These are phyloP conservation scores for Neonectria neomacrospora DNA, from an alignment of 2,329 filamentous ascomycete genomes.

Conservation along the genomic window DNA sequence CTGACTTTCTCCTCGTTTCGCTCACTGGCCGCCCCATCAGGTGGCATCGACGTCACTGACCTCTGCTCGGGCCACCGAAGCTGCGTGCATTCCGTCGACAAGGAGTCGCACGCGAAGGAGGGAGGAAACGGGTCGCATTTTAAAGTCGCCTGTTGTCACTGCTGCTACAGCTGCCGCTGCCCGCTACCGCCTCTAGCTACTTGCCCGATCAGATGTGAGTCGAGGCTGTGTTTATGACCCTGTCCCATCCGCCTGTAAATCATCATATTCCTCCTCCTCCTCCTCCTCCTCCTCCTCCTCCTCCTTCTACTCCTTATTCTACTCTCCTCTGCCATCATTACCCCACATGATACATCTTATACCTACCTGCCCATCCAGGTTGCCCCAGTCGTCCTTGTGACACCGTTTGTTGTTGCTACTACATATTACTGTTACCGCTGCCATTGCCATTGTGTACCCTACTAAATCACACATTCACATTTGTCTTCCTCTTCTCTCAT, in stretches of 20 bases:
- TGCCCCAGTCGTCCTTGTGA: conserved; percentile 24
- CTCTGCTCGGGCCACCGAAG: conserved; percentile 23
- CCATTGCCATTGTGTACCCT: conserved; percentile 22
- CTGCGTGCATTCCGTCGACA: conserved; percentile 23
- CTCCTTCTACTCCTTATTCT: conserved; percentile 14
- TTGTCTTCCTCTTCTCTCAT: neutral
- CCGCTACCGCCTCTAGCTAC: conserved; percentile 4
- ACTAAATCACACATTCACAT: conserved; percentile 13
- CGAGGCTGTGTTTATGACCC: conserved; percentile 10
- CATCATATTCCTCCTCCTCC: conserved; percentile 17
- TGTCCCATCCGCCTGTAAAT: conserved; percentile 31
- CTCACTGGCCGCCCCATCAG: conserved; percentile 34
- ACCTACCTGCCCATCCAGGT: conserved; percentile 16
- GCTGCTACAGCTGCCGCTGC: conserved; percentile 18
- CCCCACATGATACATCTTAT: conserved; percentile 8
- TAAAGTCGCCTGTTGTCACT: conserved; percentile 36
- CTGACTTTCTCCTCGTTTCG: conserved; percentile 24
- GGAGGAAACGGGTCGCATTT: conserved; percentile 26
- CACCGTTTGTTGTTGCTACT: conserved; percentile 17
- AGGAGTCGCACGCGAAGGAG: conserved; percentile 25
- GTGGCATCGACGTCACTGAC: conserved; percentile 45
- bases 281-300: conserved; percentile 18
- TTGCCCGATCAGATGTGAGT: conserved; percentile 20
- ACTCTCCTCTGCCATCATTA: conserved; percentile 9
- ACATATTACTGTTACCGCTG: neutral